These are phyloP conservation scores for Trichoderma afroharzianum DNA, from an alignment of 2,329 filamentous ascomycete genomes.

Conservation along the genomic window DNA sequence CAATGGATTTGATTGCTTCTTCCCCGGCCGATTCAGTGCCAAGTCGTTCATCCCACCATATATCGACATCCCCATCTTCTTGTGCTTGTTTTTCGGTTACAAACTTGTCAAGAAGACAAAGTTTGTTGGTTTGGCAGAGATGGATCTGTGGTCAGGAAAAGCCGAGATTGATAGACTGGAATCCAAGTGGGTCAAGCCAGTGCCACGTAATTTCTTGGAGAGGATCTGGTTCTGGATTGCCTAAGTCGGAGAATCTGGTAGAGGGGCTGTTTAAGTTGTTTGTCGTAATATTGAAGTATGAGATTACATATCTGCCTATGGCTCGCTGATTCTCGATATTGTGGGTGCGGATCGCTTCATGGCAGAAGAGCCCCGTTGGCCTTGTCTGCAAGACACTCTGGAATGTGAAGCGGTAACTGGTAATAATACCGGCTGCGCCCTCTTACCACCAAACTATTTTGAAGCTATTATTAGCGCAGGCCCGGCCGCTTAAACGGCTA, in stretches of 20 bases:
- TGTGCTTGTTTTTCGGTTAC: slow-evolving; percentile 58
- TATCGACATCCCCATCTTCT: slow-evolving; percentile 66
- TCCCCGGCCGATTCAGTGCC: slow-evolving; percentile 47
- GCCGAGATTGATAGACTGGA: slow-evolving; percentile 37
- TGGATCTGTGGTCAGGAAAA: slow-evolving; percentile 42
- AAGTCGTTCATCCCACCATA: slow-evolving; percentile 63
- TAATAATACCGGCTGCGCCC: too few species aligned
- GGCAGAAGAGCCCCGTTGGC: background rate
- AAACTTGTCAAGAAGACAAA: slow-evolving; percentile 63
- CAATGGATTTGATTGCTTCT: slow-evolving; percentile 69
- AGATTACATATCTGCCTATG: background rate
- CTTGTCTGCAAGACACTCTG: too few species aligned
- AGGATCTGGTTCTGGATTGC: slow-evolving; percentile 42
- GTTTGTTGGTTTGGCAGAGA: slow-evolving; percentile 34
- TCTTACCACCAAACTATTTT: background rate
- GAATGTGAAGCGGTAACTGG: background rate
- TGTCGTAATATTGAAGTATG: background rate
- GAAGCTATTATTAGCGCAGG: background rate
- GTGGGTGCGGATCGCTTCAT: background rate
- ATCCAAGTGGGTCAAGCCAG: slow-evolving; percentile 34
- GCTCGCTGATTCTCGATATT: background rate
- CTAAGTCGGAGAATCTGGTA: slow-evolving; percentile 19
- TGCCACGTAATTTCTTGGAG: slow-evolving; percentile 37
- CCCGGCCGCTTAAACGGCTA: background rate
- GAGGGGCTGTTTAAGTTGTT: background rate